These are phyloP conservation scores for Aulographum hederae DNA, from an alignment of 2,329 filamentous ascomycete genomes.

Conservation along the genomic window DNA sequence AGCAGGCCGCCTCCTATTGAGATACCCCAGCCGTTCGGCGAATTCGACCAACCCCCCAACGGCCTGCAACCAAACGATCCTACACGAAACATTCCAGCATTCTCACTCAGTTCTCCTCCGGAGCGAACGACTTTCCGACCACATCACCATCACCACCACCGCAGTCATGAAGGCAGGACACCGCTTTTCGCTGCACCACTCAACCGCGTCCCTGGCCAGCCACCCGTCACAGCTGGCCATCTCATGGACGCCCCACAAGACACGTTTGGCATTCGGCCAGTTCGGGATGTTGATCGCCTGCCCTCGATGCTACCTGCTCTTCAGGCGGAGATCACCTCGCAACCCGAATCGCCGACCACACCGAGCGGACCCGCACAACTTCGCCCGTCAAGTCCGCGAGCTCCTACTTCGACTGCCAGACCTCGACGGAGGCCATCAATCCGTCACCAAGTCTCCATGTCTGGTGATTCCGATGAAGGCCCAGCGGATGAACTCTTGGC, in stretches of 20 bases:
- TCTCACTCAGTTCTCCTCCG: slow-evolving; percentile 51
- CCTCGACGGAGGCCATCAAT: slow-evolving; percentile 62
- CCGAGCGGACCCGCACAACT: slow-evolving; percentile 49
- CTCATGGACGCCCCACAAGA: slow-evolving; percentile 47
- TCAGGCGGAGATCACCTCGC: slow-evolving; percentile 56
- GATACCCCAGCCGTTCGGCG: slow-evolving; percentile 40
- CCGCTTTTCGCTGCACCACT: slow-evolving; percentile 22
- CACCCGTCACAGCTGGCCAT: slow-evolving; percentile 47
- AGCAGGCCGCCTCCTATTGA: slow-evolving; percentile 67
- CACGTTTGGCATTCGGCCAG: slow-evolving; percentile 55
- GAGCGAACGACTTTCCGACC: slow-evolving; percentile 48
- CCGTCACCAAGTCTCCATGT: slow-evolving; percentile 70
- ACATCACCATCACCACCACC: slow-evolving; percentile 33
- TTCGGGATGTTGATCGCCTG: slow-evolving; percentile 65
- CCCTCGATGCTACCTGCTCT: slow-evolving; percentile 62
- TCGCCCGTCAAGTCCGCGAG: slow-evolving; percentile 1
- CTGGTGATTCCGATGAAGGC: slow-evolving; percentile 73
- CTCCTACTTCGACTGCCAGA: slow-evolving; percentile 22
- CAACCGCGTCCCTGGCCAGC: slow-evolving; percentile 37
- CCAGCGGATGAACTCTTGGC: slow-evolving; percentile 67
- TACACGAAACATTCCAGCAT: slow-evolving; percentile 27
- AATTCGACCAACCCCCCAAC: slow-evolving; percentile 18
- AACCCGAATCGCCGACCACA: slow-evolving; percentile 80
- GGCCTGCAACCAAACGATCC: slow-evolving; percentile 5
- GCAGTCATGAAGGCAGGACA: slow-evolving; percentile 29